Conservation (phyloP, 306 rosid genomes). For the Prunus dulcis region DNA sequence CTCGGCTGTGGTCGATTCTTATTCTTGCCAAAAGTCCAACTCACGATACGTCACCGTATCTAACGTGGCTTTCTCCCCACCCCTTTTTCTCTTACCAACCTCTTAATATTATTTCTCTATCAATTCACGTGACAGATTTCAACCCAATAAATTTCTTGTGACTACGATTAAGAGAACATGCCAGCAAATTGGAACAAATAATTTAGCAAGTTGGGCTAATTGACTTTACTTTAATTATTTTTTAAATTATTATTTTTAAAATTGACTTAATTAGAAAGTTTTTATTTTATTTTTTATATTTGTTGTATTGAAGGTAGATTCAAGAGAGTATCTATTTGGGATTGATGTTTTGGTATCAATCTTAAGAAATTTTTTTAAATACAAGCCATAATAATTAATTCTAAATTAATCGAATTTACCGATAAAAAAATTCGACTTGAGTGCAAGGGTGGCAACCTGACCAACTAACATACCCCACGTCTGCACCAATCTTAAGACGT, state of each 20-base stretch:
- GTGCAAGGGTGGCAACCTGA: accelerated
- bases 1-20: background rate
- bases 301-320: no score
- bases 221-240: background rate
- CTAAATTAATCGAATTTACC: no score
- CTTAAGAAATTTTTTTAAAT: no score
- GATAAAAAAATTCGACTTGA: accelerated
- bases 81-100: conserved; percentile 1
- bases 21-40: background rate
- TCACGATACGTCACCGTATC: conserved; percentile 14
- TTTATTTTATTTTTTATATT: no score
- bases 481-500: no score
- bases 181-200: background rate
- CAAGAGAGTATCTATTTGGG: no score
- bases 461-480: no score
- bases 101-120: background rate
- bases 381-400: no score
- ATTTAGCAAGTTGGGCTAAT: background rate
- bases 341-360: no score
- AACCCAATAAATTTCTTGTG: background rate
- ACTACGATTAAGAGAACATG: background rate
- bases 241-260: no score
- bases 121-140: background rate
- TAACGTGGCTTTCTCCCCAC: conserved; percentile 30
- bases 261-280: no score